Percentiles rank a stretch among this genome's conserved stretches.
Conservation (phyloP, 2,329 filamentous ascomycete genomes). For the Canariomyces notabilis region DNA sequence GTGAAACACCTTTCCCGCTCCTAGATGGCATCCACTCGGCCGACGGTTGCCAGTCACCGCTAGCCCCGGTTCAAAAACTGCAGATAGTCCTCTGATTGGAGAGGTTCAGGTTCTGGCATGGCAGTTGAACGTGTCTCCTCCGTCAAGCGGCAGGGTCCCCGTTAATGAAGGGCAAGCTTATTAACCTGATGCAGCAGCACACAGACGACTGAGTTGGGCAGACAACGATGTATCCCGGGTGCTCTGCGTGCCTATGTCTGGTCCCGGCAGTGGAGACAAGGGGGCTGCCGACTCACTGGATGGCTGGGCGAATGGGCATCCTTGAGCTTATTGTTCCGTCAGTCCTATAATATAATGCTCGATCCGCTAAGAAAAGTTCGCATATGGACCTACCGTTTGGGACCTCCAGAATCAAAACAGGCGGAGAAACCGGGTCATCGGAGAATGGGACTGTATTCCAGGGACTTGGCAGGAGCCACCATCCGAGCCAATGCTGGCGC, state of each 20-base stretch:
- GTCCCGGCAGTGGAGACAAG: constrained; percentile 7
- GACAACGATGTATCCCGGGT: constrained; percentile 9
- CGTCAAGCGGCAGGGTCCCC: constrained; percentile 7
- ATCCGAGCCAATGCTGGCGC: constrained; percentile 1
- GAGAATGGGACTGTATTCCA: constrained; percentile 12
- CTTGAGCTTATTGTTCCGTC: constrained; percentile 16
- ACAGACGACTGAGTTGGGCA: constrained; percentile 7
- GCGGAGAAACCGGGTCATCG: constrained; percentile 21
- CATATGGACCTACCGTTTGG: constrained; percentile 13
- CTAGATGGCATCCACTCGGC: constrained; percentile 9
- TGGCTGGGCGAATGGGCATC: constrained; percentile 8
- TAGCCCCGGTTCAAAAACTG: constrained; percentile 18
- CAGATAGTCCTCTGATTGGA: constrained; percentile 22
- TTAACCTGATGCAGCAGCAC: constrained; percentile 20
- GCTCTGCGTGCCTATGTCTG: constrained; percentile 9
- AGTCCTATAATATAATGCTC: constrained; percentile 15
- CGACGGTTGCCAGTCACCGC: constrained; percentile 14
- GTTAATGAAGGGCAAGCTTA: constrained; percentile 17
- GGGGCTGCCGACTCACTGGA: constrained; percentile 11
- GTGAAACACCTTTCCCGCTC: constrained; percentile 12
- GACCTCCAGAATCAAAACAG: constrained; percentile 8
- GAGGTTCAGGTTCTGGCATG: constrained; percentile 7
- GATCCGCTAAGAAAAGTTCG: constrained; percentile 9
- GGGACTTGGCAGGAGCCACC: constrained; percentile 16
- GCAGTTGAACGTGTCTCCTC: constrained; percentile 19